phyloP scores from a whole-genome alignment of 1,284 basidiomycete genomes.

The Sporisorium reilianum region DNA sequence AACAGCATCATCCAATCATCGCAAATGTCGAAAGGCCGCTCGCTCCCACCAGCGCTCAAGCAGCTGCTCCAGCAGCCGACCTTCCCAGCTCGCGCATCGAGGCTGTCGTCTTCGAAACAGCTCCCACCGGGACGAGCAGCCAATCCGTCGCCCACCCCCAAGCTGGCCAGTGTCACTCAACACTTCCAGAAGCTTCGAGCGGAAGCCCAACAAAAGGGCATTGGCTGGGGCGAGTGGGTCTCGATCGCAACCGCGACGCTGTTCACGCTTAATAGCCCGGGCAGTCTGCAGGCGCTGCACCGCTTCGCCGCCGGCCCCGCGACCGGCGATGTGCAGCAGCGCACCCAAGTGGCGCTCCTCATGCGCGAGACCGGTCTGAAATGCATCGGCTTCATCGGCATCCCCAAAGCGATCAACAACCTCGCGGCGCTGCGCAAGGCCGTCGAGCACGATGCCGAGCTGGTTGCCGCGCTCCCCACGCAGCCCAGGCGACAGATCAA shows the following conservation, averaged over 20 bases:
- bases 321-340: constrained; percentile 74
- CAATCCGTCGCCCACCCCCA: constrained; percentile 76
- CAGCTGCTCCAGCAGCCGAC: constrained; percentile 80
- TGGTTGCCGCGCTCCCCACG: constrained; percentile 55
- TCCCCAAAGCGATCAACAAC: constrained; percentile 76
- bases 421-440: constrained; percentile 64
- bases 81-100: constrained; percentile 75
- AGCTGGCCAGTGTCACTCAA: constrained; percentile 74
- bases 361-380: constrained; percentile 95
- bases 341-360: constrained; percentile 77
- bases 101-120: constrained; percentile 19
- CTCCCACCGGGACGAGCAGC: constrained; percentile 71
- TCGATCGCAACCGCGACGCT: constrained; percentile 87
- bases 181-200: constrained; percentile 74
- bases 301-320: constrained; percentile 75
- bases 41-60: constrained; percentile 74
- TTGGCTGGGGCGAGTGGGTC: constrained; percentile 82
- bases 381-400: constrained; percentile 90
- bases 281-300: constrained; percentile 81
- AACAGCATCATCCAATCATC: not conserved
- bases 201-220: constrained; percentile 76
- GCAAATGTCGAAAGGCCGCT: constrained; percentile 49
- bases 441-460: constrained; percentile 61
- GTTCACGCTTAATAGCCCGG: constrained; percentile 84
- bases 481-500: constrained; percentile 58